These are phyloP conservation scores for Oldenlandia corymbosa DNA, from an alignment of 257 asterid genomes.

Conservation along the genomic window DNA sequence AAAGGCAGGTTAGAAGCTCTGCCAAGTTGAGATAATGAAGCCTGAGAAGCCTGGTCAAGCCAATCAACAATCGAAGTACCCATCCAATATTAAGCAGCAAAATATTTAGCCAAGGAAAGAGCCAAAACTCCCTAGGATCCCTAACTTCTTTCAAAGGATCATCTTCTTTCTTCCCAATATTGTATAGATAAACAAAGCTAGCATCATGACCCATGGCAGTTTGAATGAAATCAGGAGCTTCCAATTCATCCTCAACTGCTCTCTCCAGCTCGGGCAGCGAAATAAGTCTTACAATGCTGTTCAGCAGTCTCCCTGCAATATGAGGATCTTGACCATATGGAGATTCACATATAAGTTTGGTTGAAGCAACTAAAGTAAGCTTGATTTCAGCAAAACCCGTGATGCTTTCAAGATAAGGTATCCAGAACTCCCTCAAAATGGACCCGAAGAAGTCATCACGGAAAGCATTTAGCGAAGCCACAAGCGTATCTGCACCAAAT, in stretches of 20 bases:
- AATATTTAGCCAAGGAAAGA: slow-evolving; percentile 55
- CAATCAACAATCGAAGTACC: slow-evolving; percentile 47
- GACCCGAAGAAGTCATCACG: slow-evolving; percentile 56
- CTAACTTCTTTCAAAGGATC: slow-evolving; percentile 77
- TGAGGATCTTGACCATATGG: slow-evolving; percentile 49
- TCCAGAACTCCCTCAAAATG: slow-evolving; percentile 72
- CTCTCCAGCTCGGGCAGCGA: slow-evolving; percentile 74
- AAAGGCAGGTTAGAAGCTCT: slow-evolving; percentile 46
- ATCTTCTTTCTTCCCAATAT: slow-evolving; percentile 81
- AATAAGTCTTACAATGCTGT: slow-evolving; percentile 82
- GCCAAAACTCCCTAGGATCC: slow-evolving; percentile 81
- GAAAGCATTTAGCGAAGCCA: slow-evolving; percentile 61
- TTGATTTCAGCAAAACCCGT: slow-evolving; percentile 72
- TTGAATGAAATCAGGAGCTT: slow-evolving; percentile 81
- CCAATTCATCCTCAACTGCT: slow-evolving; percentile 74
- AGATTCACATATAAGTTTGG: slow-evolving; percentile 68
- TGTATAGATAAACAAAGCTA: slow-evolving; percentile 60
- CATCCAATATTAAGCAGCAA: slow-evolving; percentile 62
- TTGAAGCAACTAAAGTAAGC: slow-evolving; percentile 75
- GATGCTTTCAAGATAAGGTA: slow-evolving; percentile 72
- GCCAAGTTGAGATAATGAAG: slow-evolving; percentile 74
- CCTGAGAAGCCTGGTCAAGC: slow-evolving; percentile 71
- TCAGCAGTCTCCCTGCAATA: slow-evolving; percentile 82
- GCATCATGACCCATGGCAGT: slow-evolving; percentile 70
- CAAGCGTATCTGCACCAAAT: slow-evolving; percentile 68